Conservation (phyloP, 768 basidiomycete species). For the Gloeopeniophorella convolvens region DNA sequence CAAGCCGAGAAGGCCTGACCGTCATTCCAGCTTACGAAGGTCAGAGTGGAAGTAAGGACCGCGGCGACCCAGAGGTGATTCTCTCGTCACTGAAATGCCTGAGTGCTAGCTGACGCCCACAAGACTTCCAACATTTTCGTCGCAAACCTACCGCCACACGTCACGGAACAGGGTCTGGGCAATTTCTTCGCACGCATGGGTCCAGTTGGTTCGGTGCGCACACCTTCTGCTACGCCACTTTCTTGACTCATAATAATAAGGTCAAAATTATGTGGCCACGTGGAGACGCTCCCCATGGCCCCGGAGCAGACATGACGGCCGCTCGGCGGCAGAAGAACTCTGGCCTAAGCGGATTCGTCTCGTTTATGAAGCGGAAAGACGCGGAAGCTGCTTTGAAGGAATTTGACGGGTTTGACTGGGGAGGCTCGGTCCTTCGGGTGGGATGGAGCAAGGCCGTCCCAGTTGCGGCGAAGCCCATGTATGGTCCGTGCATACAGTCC, state of each 20-base stretch:
- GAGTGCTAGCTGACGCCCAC: conserved; percentile 1
- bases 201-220: conserved; percentile 82
- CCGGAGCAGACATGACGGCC: conserved; percentile 70
- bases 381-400: conserved; percentile 86
- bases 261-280: conserved; percentile 99
- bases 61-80: conserved; percentile 76
- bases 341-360: conserved; percentile 92
- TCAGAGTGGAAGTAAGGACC: conserved; percentile 84
- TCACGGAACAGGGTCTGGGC: conserved; percentile 82
- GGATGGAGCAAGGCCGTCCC: conserved; percentile 98
- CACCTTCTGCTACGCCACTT: not conserved
- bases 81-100: not conserved
- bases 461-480: conserved; percentile 70
- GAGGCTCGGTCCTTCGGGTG: conserved; percentile 77
- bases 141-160: conserved; percentile 82
- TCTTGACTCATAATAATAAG: conserved; percentile 32
- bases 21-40: conserved; percentile 67
- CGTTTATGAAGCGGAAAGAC: conserved; percentile 89
- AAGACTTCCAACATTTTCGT: conserved; percentile 96
- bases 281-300: conserved; percentile 57
- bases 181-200: conserved; percentile 88
- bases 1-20: not conserved
- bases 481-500: conserved; percentile 45
- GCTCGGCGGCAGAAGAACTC: conserved; percentile 63
- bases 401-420: conserved; percentile 93